A percentile compares a stretch with the other conserved stretches of the same genome.
These are phyloP conservation scores for Neobulgaria alba DNA, from an alignment of 2,329 filamentous ascomycete genomes.

Conservation along the genomic window DNA sequence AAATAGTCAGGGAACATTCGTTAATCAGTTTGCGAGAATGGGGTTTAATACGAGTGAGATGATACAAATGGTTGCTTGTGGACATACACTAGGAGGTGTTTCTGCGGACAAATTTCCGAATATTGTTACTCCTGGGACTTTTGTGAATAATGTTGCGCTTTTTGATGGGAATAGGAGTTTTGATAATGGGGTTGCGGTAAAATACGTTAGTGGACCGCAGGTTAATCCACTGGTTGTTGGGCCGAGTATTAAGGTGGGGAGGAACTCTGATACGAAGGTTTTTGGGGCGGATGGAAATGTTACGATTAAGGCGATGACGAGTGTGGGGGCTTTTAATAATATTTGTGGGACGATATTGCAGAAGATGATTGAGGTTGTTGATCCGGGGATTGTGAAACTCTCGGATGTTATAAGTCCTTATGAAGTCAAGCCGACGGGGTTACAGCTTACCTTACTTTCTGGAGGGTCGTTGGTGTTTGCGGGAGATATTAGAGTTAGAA, in stretches of 20 bases:
- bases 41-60: constrained; percentile 49
- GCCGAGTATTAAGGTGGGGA: constrained; percentile 34
- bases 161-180: constrained; percentile 43
- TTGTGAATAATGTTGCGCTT: constrained; percentile 34
- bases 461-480: constrained; percentile 42
- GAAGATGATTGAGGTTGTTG: constrained; percentile 53
- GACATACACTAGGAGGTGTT: constrained; percentile 52
- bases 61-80: constrained; percentile 52
- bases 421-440: constrained; percentile 48
- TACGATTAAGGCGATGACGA: constrained; percentile 42
- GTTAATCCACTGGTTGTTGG: constrained; percentile 48
- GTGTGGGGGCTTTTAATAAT: constrained; percentile 36
- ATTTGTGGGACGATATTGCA: constrained; percentile 45
- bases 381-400: constrained; percentile 40
- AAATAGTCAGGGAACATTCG: constrained; percentile 43
- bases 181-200: constrained; percentile 48
- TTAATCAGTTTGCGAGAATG: constrained; percentile 47
- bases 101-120: constrained; percentile 45
- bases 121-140: constrained; percentile 39
- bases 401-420: constrained; percentile 46
- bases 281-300: constrained; percentile 47
- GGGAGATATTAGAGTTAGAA: constrained; percentile 49
- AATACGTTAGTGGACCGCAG: constrained; percentile 46
- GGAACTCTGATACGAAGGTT: constrained; percentile 44
- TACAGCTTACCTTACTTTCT: constrained; percentile 45